These are phyloP conservation scores for Fennellomyces sp. DNA, from an alignment of 371 early-diverging fungal species.

Conservation along the genomic window DNA sequence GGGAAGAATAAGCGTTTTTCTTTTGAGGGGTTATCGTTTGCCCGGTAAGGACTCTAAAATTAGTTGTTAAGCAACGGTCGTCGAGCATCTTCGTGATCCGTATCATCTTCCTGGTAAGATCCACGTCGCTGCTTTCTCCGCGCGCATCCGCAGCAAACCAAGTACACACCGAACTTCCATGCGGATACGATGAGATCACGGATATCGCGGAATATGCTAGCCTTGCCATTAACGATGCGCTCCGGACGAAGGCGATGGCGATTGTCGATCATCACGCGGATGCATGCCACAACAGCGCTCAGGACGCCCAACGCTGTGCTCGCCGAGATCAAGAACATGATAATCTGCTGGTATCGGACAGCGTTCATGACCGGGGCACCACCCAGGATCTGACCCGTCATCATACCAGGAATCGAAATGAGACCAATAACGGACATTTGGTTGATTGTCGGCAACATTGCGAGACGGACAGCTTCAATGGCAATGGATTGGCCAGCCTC, in stretches of 20 bases:
- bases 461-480: conserved; percentile 73
- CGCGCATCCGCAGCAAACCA: not conserved
- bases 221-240: conserved; percentile 38
- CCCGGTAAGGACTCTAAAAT: too few species aligned
- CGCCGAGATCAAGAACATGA: conserved; percentile 83
- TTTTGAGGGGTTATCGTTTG: too few species aligned
- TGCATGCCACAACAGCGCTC: conserved; percentile 57
- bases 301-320: conserved; percentile 70
- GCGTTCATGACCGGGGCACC: conserved; percentile 86
- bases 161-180: not conserved
- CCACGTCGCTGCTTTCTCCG: not conserved
- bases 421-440: conserved; percentile 86
- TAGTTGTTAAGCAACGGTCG: conserved; percentile 9
- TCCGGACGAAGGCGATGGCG: conserved; percentile 65
- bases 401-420: conserved; percentile 90
- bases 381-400: conserved; percentile 90
- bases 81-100: conserved; percentile 1
- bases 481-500: conserved; percentile 81
- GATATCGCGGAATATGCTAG: conserved; percentile 32
- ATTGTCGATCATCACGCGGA: conserved; percentile 60
- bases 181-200: conserved; percentile 8
- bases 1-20: not conserved
- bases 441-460: conserved; percentile 85
- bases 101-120: conserved; percentile 3
- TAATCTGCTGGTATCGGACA: conserved; percentile 79